Conservation (phyloP, 148 eudicot genomes). For the Selenicereus undatus region DNA sequence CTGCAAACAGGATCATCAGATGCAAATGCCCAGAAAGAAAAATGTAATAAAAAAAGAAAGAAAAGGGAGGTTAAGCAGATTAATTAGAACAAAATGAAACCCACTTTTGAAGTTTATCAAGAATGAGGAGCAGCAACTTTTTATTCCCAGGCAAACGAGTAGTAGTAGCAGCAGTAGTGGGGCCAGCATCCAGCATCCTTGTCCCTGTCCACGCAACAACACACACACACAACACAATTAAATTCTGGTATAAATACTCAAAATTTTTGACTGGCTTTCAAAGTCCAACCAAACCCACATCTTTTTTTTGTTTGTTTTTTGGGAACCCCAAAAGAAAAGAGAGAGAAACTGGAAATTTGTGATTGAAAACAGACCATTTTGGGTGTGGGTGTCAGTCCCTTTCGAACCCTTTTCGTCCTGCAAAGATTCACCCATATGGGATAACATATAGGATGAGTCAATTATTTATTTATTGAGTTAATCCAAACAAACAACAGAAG, state of each 20-base stretch:
- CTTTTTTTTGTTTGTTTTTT: not conserved
- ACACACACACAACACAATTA: slow-evolving; percentile 5
- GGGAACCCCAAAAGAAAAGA: slow-evolving; percentile 16
- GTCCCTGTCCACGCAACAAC: slow-evolving; percentile 53
- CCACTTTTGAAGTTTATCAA: slow-evolving; percentile 94
- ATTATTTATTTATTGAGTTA: not conserved
- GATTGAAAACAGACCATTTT: slow-evolving; percentile 45
- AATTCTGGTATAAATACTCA: not conserved
- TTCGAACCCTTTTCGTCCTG: slow-evolving; percentile 66
- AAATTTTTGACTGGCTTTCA: not conserved
- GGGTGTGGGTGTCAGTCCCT: slow-evolving; percentile 53
- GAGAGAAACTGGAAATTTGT: slow-evolving; percentile 13
- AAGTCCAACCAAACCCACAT: slow-evolving; percentile 1
- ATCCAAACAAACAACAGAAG: not conserved
- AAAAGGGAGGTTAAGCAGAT: not conserved
- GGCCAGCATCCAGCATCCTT: slow-evolving; percentile 52
- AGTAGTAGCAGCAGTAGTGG: slow-evolving; percentile 36
- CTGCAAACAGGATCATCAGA: slow-evolving; percentile 34
- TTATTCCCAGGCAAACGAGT: slow-evolving; percentile 69
- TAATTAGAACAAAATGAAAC: slow-evolving; percentile 23
- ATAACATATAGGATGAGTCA: slow-evolving; percentile 3
- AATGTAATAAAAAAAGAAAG: not conserved
- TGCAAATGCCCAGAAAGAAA: not conserved
- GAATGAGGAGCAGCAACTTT: slow-evolving; percentile 76
- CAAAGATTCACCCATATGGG: slow-evolving; percentile 26